Evolutionary conservation across 2,329 filamentous ascomycete genomes (phyloP).

Genomic region (Apiospora kogelbergensis): DNA sequence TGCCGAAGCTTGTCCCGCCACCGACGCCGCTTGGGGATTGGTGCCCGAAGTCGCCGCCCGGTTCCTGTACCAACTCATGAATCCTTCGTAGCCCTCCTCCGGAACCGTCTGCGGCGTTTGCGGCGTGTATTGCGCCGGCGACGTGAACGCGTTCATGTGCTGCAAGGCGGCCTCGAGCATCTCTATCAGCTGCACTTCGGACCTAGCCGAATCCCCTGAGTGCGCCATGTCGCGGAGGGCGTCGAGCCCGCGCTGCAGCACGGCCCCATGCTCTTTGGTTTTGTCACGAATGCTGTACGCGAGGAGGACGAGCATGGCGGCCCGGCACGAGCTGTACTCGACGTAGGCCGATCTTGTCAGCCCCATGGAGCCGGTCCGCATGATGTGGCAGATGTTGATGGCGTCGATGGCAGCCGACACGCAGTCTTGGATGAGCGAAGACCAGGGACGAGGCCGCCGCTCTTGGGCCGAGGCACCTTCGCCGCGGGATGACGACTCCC

Average conservation of each 20-base stretch:
- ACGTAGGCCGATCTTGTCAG: slow-evolving; percentile 56
- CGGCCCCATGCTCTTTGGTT: not conserved
- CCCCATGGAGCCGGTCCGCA: slow-evolving; percentile 47
- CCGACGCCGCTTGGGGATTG: not conserved
- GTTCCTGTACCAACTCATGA: slow-evolving; percentile 2
- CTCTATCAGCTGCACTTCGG: slow-evolving; percentile 4
- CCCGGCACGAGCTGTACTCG: slow-evolving; percentile 56
- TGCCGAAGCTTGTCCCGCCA: not conserved
- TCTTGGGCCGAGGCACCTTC: too few species aligned
- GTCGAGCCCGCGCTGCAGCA: not conserved
- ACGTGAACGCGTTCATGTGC: slow-evolving; percentile 1
- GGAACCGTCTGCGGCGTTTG: not conserved
- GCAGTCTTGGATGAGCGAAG: slow-evolving; percentile 48
- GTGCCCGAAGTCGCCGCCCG: not conserved
- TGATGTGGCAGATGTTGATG: slow-evolving; percentile 48
- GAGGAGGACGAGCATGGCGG: slow-evolving; percentile 45
- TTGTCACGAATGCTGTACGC: not conserved
- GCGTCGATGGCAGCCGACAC: slow-evolving; percentile 52
- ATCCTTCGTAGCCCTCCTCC: not conserved
- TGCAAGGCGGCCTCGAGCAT: slow-evolving; percentile 9
- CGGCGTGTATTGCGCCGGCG: not conserved
- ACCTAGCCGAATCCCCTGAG: not conserved
- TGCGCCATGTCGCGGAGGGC: slow-evolving; percentile 5
- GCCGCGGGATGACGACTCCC: slow-evolving; percentile 10
- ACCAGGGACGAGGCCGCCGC: slow-evolving; percentile 19